Evolutionary conservation across 2,329 filamentous ascomycete genomes (phyloP).

Genomic region (Aspergillus aculeatus): DNA sequence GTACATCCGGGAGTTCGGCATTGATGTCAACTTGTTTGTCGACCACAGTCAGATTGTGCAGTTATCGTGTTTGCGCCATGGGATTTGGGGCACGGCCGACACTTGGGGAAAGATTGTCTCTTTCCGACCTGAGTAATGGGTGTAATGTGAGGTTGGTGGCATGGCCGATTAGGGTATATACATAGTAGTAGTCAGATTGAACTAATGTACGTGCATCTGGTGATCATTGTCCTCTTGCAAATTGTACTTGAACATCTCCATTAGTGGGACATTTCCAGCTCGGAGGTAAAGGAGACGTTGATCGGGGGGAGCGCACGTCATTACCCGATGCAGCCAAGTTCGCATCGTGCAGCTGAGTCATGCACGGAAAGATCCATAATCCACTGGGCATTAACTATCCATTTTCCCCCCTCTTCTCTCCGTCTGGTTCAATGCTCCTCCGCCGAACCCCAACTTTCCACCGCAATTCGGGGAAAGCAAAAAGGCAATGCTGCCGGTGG

Average conservation of each 20-base stretch:
- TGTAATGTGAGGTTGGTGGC: background rate
- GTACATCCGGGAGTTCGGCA: constrained; percentile 57
- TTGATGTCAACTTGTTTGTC: constrained; percentile 58
- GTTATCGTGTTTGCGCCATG: constrained; percentile 51
- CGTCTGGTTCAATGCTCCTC: background rate
- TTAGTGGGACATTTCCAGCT: too few species aligned
- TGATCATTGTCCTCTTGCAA: background rate
- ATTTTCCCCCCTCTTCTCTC: background rate
- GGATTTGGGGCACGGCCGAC: constrained; percentile 58
- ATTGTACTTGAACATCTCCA: too few species aligned
- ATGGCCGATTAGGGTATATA: background rate
- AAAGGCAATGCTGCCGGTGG: background rate
- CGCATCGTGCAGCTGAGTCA: background rate
- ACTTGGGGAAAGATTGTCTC: constrained; percentile 55
- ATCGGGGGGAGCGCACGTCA: background rate
- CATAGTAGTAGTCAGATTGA: background rate
- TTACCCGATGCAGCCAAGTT: background rate
- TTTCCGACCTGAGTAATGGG: constrained; percentile 29
- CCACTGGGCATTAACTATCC: too few species aligned
- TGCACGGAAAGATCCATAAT: background rate
- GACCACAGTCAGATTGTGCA: constrained; percentile 60
- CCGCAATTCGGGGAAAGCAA: background rate
- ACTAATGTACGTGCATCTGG: background rate
- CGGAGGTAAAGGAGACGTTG: too few species aligned
- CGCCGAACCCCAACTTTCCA: background rate